phyloP scores from a whole-genome alignment of 768 basidiomycete genomes.

The Pulveroboletus frians region DNA sequence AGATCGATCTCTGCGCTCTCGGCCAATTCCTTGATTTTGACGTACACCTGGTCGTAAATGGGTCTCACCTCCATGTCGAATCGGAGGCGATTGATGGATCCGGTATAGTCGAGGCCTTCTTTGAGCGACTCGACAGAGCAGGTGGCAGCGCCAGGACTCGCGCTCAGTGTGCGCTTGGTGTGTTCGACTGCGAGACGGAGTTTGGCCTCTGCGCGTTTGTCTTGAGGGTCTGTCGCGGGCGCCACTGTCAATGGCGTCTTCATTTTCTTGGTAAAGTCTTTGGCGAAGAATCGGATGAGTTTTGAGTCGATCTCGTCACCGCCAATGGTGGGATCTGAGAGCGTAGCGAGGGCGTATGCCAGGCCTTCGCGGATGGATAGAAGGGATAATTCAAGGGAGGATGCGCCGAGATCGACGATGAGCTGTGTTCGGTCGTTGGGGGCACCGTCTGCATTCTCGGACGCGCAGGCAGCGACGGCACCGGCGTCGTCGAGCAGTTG shows the following conservation, averaged over 20 bases:
- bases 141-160: conserved; percentile 80
- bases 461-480: conserved; percentile 57
- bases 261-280: conserved; percentile 97
- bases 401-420: conserved; percentile 76
- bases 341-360: conserved; percentile 54
- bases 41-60: conserved; percentile 54
- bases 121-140: conserved; percentile 93
- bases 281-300: conserved; percentile 85
- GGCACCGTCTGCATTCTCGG: conserved; percentile 38
- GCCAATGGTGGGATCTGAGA: conserved; percentile 43
- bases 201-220: conserved; percentile 89
- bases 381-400: conserved; percentile 62
- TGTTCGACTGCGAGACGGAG: conserved; percentile 89
- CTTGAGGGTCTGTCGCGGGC: conserved; percentile 50
- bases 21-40: conserved; percentile 50
- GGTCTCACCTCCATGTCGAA: conserved; percentile 57
- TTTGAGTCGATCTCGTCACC: conserved; percentile 75
- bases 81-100: conserved; percentile 52
- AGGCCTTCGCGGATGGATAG: conserved; percentile 75
- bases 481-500: conserved; percentile 87
- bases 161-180: conserved; percentile 89
- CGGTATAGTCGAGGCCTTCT: conserved; percentile 88
- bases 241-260: conserved; percentile 65
- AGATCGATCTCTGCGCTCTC: conserved; percentile 49
- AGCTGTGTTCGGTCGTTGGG: conserved; percentile 69